Evolutionary conservation across 192 early-diverging fungal species (phyloP).

Genomic region (Coemansia sp.): DNA sequence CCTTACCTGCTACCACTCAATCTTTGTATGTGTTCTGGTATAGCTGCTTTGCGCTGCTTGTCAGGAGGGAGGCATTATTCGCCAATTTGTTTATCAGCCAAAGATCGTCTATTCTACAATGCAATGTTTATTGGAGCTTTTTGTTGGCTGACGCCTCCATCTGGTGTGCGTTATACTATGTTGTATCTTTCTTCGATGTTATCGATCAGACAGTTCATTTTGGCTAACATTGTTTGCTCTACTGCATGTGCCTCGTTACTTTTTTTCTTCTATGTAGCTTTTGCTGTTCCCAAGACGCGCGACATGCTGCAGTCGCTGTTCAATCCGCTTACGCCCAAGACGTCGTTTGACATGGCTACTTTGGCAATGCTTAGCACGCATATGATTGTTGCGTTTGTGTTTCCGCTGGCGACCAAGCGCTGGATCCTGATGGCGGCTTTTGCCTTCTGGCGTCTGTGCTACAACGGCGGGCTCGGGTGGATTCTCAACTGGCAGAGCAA

Average conservation of each 20-base stretch:
- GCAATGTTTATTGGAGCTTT: too few species aligned
- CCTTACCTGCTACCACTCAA: too few species aligned
- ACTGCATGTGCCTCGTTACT: neutral
- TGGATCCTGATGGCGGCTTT: constrained; percentile 73
- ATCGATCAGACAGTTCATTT: neutral
- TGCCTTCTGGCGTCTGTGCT: constrained; percentile 82
- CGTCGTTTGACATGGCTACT: constrained; percentile 72
- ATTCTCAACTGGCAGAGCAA: constrained; percentile 82
- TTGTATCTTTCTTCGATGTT: neutral
- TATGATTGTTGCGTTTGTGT: constrained; percentile 65
- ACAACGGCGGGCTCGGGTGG: constrained; percentile 85
- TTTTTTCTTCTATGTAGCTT: constrained; percentile 26
- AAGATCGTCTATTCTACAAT: too few species aligned
- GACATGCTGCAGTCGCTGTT: constrained; percentile 79
- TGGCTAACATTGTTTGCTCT: neutral
- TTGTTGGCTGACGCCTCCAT: too few species aligned
- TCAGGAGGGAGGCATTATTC: too few species aligned
- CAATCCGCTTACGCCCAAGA: constrained; percentile 66
- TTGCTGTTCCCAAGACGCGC: constrained; percentile 68
- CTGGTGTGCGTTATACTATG: too few species aligned
- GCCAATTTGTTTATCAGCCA: too few species aligned
- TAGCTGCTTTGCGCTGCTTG: neutral
- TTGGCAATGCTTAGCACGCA: constrained; percentile 65
- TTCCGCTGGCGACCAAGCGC: constrained; percentile 58
- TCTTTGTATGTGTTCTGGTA: too few species aligned